These are phyloP conservation scores for Cichorium intybus DNA, from an alignment of 140 eudicot species.

Conservation along the genomic window DNA sequence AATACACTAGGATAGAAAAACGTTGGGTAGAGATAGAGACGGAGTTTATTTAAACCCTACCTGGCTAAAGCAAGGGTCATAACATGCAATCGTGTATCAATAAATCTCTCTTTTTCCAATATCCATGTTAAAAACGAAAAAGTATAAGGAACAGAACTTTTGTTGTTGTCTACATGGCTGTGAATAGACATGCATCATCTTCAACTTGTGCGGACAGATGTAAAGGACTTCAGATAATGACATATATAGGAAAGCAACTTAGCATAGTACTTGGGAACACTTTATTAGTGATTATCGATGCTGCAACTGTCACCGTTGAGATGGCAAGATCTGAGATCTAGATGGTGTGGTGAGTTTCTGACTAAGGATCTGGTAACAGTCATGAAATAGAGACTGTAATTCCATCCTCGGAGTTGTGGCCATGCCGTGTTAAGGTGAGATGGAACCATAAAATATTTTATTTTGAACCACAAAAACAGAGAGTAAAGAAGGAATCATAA, in stretches of 20 bases:
- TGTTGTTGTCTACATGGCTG: slow-evolving; percentile 14
- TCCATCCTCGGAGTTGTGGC: not conserved
- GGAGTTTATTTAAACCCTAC: not conserved
- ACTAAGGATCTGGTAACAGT: not conserved
- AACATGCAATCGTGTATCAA: not conserved
- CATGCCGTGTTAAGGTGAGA: not conserved
- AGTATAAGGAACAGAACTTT: not conserved
- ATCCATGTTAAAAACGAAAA: slow-evolving; percentile 1
- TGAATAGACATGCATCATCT: slow-evolving; percentile 23
- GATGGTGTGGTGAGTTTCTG: not conserved
- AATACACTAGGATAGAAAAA: not conserved
- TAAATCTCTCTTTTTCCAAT: not conserved
- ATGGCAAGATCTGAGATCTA: not conserved
- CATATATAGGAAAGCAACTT: not conserved
- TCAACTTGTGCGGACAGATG: slow-evolving; percentile 3
- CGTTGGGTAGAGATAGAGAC: not conserved
- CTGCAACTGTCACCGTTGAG: not conserved
- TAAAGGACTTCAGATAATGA: not conserved
- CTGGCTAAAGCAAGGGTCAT: not conserved
- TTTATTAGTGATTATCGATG: not conserved
- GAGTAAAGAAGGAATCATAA: not conserved
- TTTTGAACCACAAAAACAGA: no score
- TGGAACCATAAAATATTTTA: no score
- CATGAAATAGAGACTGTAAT: not conserved
- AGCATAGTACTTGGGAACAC: not conserved